These are phyloP conservation scores for Talaromyces atroroseus DNA, from an alignment of 2,329 filamentous ascomycete species.

Conservation along the genomic window DNA sequence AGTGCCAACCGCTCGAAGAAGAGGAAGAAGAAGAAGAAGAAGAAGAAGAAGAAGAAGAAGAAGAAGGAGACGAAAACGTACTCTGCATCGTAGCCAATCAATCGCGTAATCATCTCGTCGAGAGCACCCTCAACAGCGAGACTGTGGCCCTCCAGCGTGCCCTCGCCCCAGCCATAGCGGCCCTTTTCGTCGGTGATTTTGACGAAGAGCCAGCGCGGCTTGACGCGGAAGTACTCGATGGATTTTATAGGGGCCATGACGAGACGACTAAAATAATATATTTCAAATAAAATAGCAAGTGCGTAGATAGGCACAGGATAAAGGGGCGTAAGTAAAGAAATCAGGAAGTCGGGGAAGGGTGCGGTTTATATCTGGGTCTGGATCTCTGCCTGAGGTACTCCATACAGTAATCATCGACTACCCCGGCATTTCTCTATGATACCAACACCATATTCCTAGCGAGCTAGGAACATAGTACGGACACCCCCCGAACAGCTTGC, in stretches of 20 bases:
- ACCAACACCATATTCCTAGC: too few species aligned
- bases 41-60: too few species aligned
- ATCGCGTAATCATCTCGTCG: constrained; percentile 58
- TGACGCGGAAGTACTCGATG: constrained; percentile 70
- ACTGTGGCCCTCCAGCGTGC: constrained; percentile 67
- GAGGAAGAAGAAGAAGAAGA: too few species aligned
- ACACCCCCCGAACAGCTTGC: not conserved
- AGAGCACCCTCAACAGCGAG: constrained; percentile 69
- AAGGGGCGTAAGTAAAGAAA: not conserved
- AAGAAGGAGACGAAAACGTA: too few species aligned
- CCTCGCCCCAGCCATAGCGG: constrained; percentile 67
- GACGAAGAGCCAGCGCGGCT: constrained; percentile 71
- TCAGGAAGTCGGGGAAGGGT: not conserved
- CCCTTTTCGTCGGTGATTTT: constrained; percentile 66
- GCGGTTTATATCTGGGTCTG: not conserved
- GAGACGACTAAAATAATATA: not conserved
- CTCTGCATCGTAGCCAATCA: constrained; percentile 66
- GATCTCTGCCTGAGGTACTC: not conserved
- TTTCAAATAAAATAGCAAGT: not conserved
- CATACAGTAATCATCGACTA: too few species aligned
- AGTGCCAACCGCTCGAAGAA: not conserved
- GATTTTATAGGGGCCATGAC: constrained; percentile 58
- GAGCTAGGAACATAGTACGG: too few species aligned
- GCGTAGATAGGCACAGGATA: not conserved
- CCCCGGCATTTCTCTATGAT: too few species aligned